A percentile compares a stretch with the other conserved stretches of the same genome.
phyloP scores from a whole-genome alignment of 768 basidiomycete genomes.

The Brasilioporus rufonigricans region DNA sequence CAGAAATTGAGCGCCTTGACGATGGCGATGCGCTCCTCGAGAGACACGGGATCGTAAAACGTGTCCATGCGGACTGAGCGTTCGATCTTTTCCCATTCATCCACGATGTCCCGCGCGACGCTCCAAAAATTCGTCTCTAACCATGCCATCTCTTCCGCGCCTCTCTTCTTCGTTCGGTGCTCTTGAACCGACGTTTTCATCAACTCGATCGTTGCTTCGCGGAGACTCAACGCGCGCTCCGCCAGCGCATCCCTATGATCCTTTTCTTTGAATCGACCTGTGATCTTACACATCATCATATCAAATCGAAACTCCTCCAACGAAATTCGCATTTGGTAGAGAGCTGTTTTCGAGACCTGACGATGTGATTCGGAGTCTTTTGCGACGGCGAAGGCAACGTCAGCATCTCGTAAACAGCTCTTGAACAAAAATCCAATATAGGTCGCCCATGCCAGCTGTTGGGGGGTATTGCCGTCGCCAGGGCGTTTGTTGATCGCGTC shows the following conservation, averaged over 20 bases:
- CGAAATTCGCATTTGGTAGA: constrained; percentile 44
- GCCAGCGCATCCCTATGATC: constrained; percentile 20
- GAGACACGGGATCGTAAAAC: constrained; percentile 51
- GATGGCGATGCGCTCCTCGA: constrained; percentile 51
- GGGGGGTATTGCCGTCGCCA: constrained; percentile 10
- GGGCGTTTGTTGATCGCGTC: constrained; percentile 28
- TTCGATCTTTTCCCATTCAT: constrained; percentile 47
- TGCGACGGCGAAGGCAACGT: constrained; percentile 46
- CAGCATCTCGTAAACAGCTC: constrained; percentile 46
- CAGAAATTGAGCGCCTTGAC: constrained; percentile 51
- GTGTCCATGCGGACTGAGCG: constrained; percentile 38
- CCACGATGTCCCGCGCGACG: constrained; percentile 37
- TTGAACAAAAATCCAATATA: constrained; percentile 47
- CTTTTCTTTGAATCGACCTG: constrained; percentile 12
- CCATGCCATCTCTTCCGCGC: constrained; percentile 35
- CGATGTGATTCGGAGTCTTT: constrained; percentile 49
- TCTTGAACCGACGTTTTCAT: constrained; percentile 2
- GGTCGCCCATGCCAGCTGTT: constrained; percentile 44
- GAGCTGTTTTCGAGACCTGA: constrained; percentile 45
- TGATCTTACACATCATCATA: constrained; percentile 32
- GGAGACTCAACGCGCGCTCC: constrained; percentile 16
- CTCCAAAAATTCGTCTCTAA: constrained; percentile 40
- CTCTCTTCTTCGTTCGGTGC: constrained; percentile 27
- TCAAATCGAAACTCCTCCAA: constrained; percentile 53
- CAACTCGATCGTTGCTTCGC: not conserved